Evolutionary conservation across 1,284 basidiomycete genomes (phyloP).

Genomic region (Leccinum holopus): DNA sequence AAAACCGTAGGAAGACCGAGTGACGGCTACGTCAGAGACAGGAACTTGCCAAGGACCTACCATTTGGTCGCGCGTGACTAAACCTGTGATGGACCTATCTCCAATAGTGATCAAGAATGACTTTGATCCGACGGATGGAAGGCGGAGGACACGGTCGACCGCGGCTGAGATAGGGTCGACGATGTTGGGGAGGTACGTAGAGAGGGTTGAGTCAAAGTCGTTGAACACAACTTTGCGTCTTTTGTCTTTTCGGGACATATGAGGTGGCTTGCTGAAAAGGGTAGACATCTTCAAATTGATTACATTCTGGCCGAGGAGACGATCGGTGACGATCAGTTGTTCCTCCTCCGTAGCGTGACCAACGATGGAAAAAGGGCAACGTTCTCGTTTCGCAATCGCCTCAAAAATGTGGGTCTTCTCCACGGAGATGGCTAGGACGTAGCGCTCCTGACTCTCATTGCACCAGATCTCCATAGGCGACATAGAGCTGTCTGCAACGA

Average conservation of each 20-base stretch:
- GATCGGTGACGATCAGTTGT: conserved; percentile 87
- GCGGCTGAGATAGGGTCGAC: conserved; percentile 58
- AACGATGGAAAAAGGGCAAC: conserved; percentile 92
- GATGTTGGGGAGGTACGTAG: conserved; percentile 57
- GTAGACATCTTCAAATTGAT: conserved; percentile 94
- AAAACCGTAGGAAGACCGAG: conserved; percentile 93
- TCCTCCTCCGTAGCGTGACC: conserved; percentile 83
- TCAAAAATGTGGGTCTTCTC: conserved; percentile 65
- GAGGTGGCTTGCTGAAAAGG: conserved; percentile 95
- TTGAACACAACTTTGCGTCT: conserved; percentile 51
- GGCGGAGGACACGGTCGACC: conserved; percentile 79
- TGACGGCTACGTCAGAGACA: conserved; percentile 96
- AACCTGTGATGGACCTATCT: conserved; percentile 91
- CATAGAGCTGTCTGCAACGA: conserved; percentile 91
- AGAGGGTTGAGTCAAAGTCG: conserved; percentile 74
- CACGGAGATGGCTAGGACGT: conserved; percentile 85
- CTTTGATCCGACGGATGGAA: conserved; percentile 94
- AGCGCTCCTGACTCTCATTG: conserved; percentile 98
- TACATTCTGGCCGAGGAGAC: conserved; percentile 76
- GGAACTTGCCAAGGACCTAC: conserved; percentile 99
- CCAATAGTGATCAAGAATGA: conserved; percentile 99
- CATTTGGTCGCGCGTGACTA: conserved; percentile 98
- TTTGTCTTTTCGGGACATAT: conserved; percentile 80
- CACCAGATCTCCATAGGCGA: conserved; percentile 99
- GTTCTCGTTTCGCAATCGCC: conserved; percentile 80